Percentiles rank a stretch among this genome's conserved stretches.
Conservation (phyloP, 345 rosid species). For the Euphorbia lathyris region DNA sequence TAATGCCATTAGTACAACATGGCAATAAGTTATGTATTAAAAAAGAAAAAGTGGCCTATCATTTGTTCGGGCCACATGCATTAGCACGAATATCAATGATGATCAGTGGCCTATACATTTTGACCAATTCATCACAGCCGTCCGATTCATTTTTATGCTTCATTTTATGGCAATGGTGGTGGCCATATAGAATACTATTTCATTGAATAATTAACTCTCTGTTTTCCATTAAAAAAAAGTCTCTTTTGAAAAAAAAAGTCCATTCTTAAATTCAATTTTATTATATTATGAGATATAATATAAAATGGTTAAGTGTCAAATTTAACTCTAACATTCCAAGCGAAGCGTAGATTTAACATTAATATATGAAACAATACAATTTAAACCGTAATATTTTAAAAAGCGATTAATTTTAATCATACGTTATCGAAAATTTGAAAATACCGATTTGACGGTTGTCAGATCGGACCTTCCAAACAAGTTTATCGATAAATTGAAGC, state of each 20-base stretch:
- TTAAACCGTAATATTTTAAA: no score
- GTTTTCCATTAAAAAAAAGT: no score
- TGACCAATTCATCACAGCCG: conserved; percentile 3
- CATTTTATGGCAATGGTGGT: neutral
- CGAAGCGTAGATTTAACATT: no score
- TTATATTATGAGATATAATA: neutral
- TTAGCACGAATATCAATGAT: neutral
- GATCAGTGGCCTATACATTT: neutral
- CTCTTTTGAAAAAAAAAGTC: neutral
- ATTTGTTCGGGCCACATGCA: conserved; percentile 9
- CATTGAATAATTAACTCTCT: neutral
- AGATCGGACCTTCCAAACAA: no score
- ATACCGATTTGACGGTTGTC: no score
- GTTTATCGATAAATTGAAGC: no score
- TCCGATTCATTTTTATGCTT: neutral
- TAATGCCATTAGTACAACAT: neutral
- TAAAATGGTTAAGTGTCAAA: no score
- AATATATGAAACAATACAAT: no score
- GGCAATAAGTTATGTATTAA: neutral
- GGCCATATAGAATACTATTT: neutral
- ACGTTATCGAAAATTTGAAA: no score
- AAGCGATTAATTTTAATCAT: no score
- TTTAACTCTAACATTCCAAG: no score
- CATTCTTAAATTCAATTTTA: neutral
- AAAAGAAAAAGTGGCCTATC: neutral